Evolutionary conservation across 169 alveolate species (phyloP), one percentile per base, ranked within the genome.

Genomic region (Sarcocystis neurona): DNA sequence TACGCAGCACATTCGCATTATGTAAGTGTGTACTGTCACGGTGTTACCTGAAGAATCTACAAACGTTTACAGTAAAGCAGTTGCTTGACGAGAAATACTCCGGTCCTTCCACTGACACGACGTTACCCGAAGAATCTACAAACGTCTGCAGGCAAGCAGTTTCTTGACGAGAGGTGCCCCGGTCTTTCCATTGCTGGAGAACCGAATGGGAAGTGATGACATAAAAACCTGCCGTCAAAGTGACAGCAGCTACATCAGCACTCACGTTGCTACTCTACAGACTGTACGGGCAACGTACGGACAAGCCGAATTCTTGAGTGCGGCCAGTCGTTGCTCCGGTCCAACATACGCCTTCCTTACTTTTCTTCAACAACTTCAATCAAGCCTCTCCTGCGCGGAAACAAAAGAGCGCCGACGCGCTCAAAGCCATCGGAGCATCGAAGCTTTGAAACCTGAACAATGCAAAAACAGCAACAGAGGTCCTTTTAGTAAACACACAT

Each of bases 381-480:
- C 4, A 63, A 43, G n/a, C 2, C 75, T n/a, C 32, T 63, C 46
- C 75, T 63, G 43, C 32, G 75, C 43, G 32, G 41, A 1, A 63
- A 37, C 46, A 63, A 43, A n/a, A 63, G 75, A 18, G 32, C 75
- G 43, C 75, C 27, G 43, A 63, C 8, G 75, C 75, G 75, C 75
- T 63, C 75, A n/a, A 63, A 63, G 6, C 46, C 37, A n/a, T 63
- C 75, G 44, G 1, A 6, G 75, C 75, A 63, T 10, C 46, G 75
- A 1, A 63, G 75, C 44, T 63, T 15, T 37, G 37, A 63, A 63
- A 63, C 43, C 75, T 63, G 41, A 63, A 63, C 27, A 27, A n/a
- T n/a, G 10, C 4, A 15, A 63, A 58, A n/a, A n/a, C 1, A 63
- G 41, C 75, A 63, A 4, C 4, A 27, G 43, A n/a, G 32, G 75